These are phyloP conservation scores for Straminergon stramineum DNA, from an alignment of 225 moss, liverwort and hornwort genomes.

Conservation along the genomic window DNA sequence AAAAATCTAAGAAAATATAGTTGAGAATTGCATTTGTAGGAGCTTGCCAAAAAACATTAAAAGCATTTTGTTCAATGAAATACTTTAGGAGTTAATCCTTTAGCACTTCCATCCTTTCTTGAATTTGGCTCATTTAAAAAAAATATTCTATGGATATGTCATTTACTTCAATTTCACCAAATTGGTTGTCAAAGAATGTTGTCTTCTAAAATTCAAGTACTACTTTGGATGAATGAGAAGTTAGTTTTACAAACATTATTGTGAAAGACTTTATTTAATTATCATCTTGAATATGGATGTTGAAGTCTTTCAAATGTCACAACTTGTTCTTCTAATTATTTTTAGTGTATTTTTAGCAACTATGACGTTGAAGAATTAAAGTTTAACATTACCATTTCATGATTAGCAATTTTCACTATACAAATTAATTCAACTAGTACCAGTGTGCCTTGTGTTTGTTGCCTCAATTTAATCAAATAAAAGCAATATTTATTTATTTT, in stretches of 20 bases:
- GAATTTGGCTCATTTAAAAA: neutral
- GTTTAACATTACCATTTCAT: neutral
- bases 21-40: neutral
- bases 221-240: neutral
- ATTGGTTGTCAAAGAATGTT: neutral
- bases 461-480: too few relatives aligned
- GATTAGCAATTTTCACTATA: neutral
- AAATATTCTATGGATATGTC: neutral
- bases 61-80: fast-evolving
- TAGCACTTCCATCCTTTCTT: neutral
- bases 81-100: neutral
- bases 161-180: neutral
- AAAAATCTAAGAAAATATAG: neutral
- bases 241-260: neutral
- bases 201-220: neutral
- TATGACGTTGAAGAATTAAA: neutral
- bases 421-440: neutral
- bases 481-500: too few relatives aligned
- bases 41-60: fast-evolving
- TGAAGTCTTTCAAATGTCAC: neutral
- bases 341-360: neutral
- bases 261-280: too few relatives aligned
- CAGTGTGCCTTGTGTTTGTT: too few relatives aligned
- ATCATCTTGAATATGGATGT: neutral
- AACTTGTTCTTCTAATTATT: fast-evolving